Conservation (phyloP, 2,329 filamentous ascomycete genomes). For the Ciborinia camelliae region DNA sequence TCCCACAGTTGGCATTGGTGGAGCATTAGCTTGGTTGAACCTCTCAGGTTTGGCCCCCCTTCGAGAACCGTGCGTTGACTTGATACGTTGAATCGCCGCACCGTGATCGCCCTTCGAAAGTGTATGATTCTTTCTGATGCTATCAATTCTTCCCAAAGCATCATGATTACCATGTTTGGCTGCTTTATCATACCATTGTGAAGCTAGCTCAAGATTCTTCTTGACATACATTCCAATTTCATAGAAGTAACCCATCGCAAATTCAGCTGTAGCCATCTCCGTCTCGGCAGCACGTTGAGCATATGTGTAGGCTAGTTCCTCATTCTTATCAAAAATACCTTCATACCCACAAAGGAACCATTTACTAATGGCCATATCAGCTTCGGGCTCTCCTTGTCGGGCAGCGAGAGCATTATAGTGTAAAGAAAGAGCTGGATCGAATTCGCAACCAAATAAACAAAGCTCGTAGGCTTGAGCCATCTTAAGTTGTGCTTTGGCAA, state of each 20-base stretch:
- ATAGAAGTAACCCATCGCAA: slow-evolving; percentile 95
- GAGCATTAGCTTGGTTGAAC: slow-evolving; percentile 46
- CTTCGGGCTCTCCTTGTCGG: slow-evolving; percentile 87
- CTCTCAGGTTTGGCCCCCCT: slow-evolving; percentile 58
- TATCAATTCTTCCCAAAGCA: slow-evolving; percentile 76
- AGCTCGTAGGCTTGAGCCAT: slow-evolving; percentile 96
- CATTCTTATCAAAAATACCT: slow-evolving; percentile 89
- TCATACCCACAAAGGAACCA: slow-evolving; percentile 98
- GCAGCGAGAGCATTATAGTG: slow-evolving; percentile 95
- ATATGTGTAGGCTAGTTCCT: slow-evolving; percentile 87
- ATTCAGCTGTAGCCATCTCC: slow-evolving; percentile 86
- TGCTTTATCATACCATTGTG: slow-evolving; percentile 86
- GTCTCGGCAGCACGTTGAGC: slow-evolving; percentile 79
- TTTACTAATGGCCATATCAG: slow-evolving; percentile 93
- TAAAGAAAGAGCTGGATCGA: slow-evolving; percentile 85
- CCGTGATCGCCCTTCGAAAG: slow-evolving; percentile 90
- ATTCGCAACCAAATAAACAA: slow-evolving; percentile 89
- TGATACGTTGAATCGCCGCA: slow-evolving; percentile 84
- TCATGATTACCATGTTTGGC: slow-evolving; percentile 90
- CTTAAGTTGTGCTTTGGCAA: slow-evolving; percentile 93
- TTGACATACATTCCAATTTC: slow-evolving; percentile 92
- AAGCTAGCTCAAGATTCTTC: slow-evolving; percentile 78
- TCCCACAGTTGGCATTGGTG: slow-evolving; percentile 34
- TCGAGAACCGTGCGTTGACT: slow-evolving; percentile 70
- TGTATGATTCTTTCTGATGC: slow-evolving; percentile 76